A percentile compares a stretch with the other conserved stretches of the same genome.
Evolutionary conservation across 1,284 basidiomycete genomes (phyloP).

Genomic region (Nidula niveotomentosa): DNA sequence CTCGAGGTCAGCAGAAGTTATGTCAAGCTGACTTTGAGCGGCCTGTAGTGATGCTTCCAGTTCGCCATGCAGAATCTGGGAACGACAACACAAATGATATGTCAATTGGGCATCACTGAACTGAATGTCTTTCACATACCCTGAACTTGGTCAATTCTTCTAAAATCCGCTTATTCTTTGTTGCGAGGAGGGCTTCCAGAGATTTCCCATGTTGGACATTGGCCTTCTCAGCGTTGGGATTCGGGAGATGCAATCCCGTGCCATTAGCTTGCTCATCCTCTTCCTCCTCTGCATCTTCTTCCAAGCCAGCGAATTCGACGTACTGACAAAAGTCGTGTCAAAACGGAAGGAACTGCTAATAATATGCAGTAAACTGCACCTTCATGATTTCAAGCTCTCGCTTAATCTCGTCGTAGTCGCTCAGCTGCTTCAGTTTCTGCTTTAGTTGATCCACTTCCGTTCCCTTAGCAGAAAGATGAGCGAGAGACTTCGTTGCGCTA

Average conservation of each 20-base stretch:
- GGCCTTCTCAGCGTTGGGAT: slow-evolving; percentile 85
- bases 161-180: slow-evolving; percentile 92
- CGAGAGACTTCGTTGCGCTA: not conserved
- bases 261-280: slow-evolving; percentile 49
- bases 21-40: slow-evolving; percentile 58
- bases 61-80: slow-evolving; percentile 79
- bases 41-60: slow-evolving; percentile 68
- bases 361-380: slow-evolving; percentile 41
- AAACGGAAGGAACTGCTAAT: not conserved
- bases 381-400: slow-evolving; percentile 97
- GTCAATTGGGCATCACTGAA: slow-evolving; percentile 2
- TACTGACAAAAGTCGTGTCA: slow-evolving; percentile 49
- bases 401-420: slow-evolving; percentile 95
- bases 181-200: slow-evolving; percentile 87
- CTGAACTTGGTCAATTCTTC: slow-evolving; percentile 93
- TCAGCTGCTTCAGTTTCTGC: slow-evolving; percentile 67
- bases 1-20: slow-evolving; percentile 66
- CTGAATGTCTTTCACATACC: slow-evolving; percentile 38
- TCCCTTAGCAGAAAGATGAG: slow-evolving; percentile 29
- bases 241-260: slow-evolving; percentile 68
- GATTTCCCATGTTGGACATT: slow-evolving; percentile 78
- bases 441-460: slow-evolving; percentile 70
- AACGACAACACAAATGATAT: slow-evolving; percentile 1
- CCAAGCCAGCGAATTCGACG: slow-evolving; percentile 89
- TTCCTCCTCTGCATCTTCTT: slow-evolving; percentile 63